These are phyloP conservation scores for Amaranthus hypochondriacus DNA, from an alignment of 148 eudicot genomes.

Conservation along the genomic window DNA sequence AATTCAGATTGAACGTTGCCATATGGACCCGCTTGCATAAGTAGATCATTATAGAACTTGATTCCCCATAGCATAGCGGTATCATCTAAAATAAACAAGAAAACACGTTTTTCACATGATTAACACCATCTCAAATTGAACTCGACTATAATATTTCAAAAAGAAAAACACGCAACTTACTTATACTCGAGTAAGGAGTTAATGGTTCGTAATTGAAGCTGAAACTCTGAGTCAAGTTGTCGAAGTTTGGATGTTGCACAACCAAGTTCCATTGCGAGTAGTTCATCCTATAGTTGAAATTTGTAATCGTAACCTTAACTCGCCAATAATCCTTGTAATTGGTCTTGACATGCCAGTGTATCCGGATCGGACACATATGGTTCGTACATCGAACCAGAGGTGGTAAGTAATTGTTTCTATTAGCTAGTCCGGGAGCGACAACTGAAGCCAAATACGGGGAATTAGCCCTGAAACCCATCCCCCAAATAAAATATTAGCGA, in stretches of 20 bases:
- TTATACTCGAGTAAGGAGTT: slow-evolving; percentile 34
- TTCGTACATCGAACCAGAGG: slow-evolving; percentile 48
- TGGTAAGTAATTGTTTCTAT: slow-evolving; percentile 21
- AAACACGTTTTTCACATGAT: neutral
- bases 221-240: slow-evolving; percentile 40
- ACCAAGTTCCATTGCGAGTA: slow-evolving; percentile 53
- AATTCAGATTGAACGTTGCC: slow-evolving; percentile 10
- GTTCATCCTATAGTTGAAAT: slow-evolving; percentile 53
- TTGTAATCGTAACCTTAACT: slow-evolving; percentile 44
- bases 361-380: slow-evolving; percentile 57
- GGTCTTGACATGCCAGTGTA: slow-evolving; percentile 52
- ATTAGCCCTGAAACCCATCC: slow-evolving; percentile 14
- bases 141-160: neutral
- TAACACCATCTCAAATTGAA: neutral
- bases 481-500: too few species aligned
- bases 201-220: slow-evolving; percentile 46
- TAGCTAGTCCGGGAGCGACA: slow-evolving; percentile 25
- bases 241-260: slow-evolving; percentile 52
- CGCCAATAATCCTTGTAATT: slow-evolving; percentile 52
- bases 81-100: neutral
- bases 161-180: slow-evolving; percentile 24
- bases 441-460: slow-evolving; percentile 41
- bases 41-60: slow-evolving; percentile 9
- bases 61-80: slow-evolving; percentile 18
- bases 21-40: slow-evolving; percentile 6